phyloP scores from a whole-genome alignment of 768 basidiomycete species.

The Termitomyces sp. region DNA sequence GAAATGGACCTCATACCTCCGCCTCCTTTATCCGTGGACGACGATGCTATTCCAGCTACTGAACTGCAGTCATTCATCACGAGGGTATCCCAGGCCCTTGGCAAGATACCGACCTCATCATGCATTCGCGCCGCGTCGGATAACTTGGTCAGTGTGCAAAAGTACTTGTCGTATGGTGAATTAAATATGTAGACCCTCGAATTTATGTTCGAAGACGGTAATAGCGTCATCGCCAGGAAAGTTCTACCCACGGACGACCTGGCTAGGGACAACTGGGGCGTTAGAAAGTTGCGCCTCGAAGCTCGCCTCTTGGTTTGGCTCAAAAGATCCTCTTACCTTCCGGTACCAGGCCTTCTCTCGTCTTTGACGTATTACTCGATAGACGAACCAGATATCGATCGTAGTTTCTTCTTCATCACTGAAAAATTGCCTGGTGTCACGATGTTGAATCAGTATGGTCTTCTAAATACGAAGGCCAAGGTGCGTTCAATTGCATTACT shows the following conservation, averaged over 20 bases:
- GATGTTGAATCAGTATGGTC: slow-evolving; percentile 2
- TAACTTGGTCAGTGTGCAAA: slow-evolving; percentile 2
- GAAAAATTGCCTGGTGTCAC: background rate
- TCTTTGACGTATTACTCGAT: background rate
- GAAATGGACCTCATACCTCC: background rate
- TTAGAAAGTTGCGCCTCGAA: background rate
- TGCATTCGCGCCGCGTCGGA: background rate
- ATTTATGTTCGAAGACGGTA: background rate
- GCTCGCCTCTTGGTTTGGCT: background rate
- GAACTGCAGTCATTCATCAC: background rate
- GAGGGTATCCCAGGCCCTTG: background rate
- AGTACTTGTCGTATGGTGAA: background rate
- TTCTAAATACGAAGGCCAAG: background rate
- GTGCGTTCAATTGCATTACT: background rate
- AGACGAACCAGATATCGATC: background rate
- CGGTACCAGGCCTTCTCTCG: background rate
- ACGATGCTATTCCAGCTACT: background rate
- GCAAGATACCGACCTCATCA: background rate
- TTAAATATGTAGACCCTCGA: background rate
- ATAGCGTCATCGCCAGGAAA: background rate
- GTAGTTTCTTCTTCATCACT: slow-evolving; percentile 2
- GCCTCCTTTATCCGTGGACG: background rate
- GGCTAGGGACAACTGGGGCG: background rate
- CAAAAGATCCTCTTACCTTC: background rate
- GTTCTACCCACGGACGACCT: background rate